These are phyloP conservation scores for Pseudopyrenochaeta lycopersici DNA, from an alignment of 2,329 filamentous ascomycete genomes.

Conservation along the genomic window DNA sequence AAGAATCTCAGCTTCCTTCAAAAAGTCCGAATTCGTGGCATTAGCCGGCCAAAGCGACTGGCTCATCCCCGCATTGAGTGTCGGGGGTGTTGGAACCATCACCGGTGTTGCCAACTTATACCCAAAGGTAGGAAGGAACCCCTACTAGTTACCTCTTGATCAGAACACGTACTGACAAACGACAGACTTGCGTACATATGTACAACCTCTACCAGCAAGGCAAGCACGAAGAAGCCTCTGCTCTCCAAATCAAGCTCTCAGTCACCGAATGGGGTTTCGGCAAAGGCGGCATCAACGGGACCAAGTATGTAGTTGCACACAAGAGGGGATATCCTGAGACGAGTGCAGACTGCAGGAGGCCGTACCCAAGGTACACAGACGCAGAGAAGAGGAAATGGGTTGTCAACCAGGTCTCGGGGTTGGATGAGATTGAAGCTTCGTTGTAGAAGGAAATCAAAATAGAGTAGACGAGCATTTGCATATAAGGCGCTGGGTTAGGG, in stretches of 20 bases:
- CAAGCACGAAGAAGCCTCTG: constrained; percentile 58
- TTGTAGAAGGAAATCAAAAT: constrained; percentile 8
- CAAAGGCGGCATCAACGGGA: constrained; percentile 68
- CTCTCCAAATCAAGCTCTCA: constrained; percentile 61
- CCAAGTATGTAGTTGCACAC: constrained; percentile 67
- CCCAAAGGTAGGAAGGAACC: constrained; percentile 53
- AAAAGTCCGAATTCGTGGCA: constrained; percentile 49
- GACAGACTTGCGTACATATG: constrained; percentile 53
- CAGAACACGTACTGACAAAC: constrained; percentile 6
- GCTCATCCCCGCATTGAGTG: constrained; percentile 65
- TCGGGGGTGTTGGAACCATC: constrained; percentile 68
- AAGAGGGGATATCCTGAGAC: constrained; percentile 61
- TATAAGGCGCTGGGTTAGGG: neutral
- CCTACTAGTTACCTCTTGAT: neutral
- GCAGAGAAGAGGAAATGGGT: constrained; percentile 59
- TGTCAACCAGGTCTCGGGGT: constrained; percentile 41
- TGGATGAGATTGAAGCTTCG: constrained; percentile 43
- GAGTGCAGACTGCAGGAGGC: constrained; percentile 63
- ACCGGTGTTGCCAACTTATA: constrained; percentile 71
- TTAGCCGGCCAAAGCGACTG: constrained; percentile 56
- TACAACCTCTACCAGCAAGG: constrained; percentile 60
- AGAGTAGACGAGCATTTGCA: neutral
- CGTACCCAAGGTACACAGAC: constrained; percentile 61
- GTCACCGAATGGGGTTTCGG: constrained; percentile 65
- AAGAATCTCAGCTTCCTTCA: constrained; percentile 49